These are phyloP conservation scores for Taphrina populina DNA, from an alignment of 1,139 yeast species.

Conservation along the genomic window DNA sequence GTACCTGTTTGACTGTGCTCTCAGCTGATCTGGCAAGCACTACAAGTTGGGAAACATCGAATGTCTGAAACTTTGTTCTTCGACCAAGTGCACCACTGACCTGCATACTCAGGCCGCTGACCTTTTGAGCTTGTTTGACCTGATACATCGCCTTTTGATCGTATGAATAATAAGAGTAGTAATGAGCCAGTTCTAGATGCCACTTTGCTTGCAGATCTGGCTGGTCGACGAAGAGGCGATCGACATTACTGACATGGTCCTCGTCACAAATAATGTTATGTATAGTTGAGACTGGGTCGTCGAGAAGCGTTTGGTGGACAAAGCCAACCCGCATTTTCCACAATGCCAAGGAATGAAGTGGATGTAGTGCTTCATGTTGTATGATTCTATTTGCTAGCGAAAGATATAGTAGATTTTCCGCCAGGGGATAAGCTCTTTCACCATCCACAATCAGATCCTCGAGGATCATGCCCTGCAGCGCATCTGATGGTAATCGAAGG, in stretches of 20 bases:
- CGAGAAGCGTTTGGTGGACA: slow-evolving; percentile 46
- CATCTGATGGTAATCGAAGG: slow-evolving; percentile 36
- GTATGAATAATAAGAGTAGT: slow-evolving; percentile 57
- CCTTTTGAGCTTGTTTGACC: slow-evolving; percentile 61
- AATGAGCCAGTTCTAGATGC: slow-evolving; percentile 39
- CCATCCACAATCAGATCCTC: slow-evolving; percentile 43
- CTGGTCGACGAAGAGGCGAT: slow-evolving; percentile 39
- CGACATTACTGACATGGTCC: slow-evolving; percentile 39
- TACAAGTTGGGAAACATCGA: slow-evolving; percentile 70
- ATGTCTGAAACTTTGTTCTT: slow-evolving; percentile 77
- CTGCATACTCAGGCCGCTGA: slow-evolving; percentile 61
- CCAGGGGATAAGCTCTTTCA: slow-evolving; percentile 43
- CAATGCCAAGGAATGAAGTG: slow-evolving; percentile 39
- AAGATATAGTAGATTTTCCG: slow-evolving; percentile 44
- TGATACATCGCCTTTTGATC: slow-evolving; percentile 56
- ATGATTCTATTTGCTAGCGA: slow-evolving; percentile 42
- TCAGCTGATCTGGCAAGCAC: slow-evolving; percentile 59
- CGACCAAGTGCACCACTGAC: slow-evolving; percentile 87
- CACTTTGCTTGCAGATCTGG: slow-evolving; percentile 49
- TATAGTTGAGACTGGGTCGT: slow-evolving; percentile 42
- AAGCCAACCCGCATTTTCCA: slow-evolving; percentile 46
- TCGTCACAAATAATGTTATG: slow-evolving; percentile 42
- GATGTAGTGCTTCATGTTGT: slow-evolving; percentile 17
- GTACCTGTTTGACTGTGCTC: not conserved
- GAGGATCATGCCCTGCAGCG: slow-evolving; percentile 35